These are phyloP conservation scores for Geum urbanum DNA, from an alignment of 306 rosid species.

Conservation along the genomic window DNA sequence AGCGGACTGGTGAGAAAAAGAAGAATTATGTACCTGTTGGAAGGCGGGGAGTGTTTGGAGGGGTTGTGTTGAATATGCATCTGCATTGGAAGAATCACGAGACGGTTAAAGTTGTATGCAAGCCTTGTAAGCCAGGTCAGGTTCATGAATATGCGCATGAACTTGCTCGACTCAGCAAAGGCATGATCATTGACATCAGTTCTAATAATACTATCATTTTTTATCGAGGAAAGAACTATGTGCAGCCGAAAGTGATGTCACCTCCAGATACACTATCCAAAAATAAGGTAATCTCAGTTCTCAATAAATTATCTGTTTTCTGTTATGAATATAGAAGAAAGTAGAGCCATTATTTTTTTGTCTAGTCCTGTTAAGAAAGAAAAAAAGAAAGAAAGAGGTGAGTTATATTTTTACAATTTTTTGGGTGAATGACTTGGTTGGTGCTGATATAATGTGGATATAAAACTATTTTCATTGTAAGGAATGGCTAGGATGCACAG, in stretches of 20 bases:
- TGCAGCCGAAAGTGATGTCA: constrained; percentile 78
- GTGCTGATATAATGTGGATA: not conserved
- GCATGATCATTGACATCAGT: constrained; percentile 79
- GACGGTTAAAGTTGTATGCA: constrained; percentile 81
- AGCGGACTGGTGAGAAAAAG: constrained; percentile 92
- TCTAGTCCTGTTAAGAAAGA: not conserved
- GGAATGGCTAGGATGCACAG: not conserved
- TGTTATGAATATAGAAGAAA: not conserved
- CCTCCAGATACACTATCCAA: constrained; percentile 78
- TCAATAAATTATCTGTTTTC: constrained; percentile 1
- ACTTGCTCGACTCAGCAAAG: constrained; percentile 84
- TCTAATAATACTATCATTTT: constrained; percentile 56
- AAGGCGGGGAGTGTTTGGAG: constrained; percentile 90
- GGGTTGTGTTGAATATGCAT: constrained; percentile 95
- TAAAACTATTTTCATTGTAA: not conserved
- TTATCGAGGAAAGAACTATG: constrained; percentile 83
- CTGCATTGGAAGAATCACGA: constrained; percentile 94
- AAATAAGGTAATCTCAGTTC: constrained; percentile 54
- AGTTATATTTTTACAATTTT: not conserved
- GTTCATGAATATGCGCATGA: constrained; percentile 75
- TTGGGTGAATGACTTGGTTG: not conserved
- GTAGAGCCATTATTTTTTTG: not conserved
- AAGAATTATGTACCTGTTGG: constrained; percentile 75
- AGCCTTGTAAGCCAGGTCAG: constrained; percentile 87
- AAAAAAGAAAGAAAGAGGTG: not conserved